These are phyloP conservation scores for Neolentinus lepideus DNA, from an alignment of 1,284 basidiomycete genomes.

Conservation along the genomic window DNA sequence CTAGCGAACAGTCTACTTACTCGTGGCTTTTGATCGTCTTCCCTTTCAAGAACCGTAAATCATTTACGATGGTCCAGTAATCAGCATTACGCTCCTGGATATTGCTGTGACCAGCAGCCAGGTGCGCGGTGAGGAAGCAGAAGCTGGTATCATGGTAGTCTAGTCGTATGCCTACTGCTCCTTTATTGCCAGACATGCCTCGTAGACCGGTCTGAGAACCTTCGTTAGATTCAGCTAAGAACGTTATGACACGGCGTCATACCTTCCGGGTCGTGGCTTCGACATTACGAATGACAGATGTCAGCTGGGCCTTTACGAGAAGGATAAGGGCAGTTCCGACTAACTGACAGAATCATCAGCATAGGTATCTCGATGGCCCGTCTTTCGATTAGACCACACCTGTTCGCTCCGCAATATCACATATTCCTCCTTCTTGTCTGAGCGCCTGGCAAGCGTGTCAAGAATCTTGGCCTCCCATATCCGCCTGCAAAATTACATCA, in stretches of 20 bases:
- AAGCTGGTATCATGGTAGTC: slow-evolving; percentile 88
- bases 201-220: slow-evolving; percentile 79
- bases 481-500: slow-evolving; percentile 37
- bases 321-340: slow-evolving; percentile 93
- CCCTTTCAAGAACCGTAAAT: slow-evolving; percentile 83
- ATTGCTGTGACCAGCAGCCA: slow-evolving; percentile 90
- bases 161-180: slow-evolving; percentile 88
- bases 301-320: slow-evolving; percentile 73
- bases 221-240: slow-evolving; percentile 4
- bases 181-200: slow-evolving; percentile 98
- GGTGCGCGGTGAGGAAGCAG: slow-evolving; percentile 94
- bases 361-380: slow-evolving; percentile 4
- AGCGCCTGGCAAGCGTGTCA: slow-evolving; percentile 67
- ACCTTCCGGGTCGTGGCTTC: slow-evolving; percentile 92
- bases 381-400: slow-evolving; percentile 29
- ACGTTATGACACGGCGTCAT: not conserved
- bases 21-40: slow-evolving; percentile 88
- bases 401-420: slow-evolving; percentile 90
- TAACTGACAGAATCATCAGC: slow-evolving; percentile 40
- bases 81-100: slow-evolving; percentile 90
- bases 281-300: slow-evolving; percentile 79
- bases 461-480: slow-evolving; percentile 85
- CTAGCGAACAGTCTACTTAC: slow-evolving; percentile 36
- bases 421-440: slow-evolving; percentile 68
- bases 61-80: slow-evolving; percentile 81